Base-by-base conservation (phyloP, 2,329 filamentous ascomycete genomes). In the Zymoseptoria tritici region DNA sequence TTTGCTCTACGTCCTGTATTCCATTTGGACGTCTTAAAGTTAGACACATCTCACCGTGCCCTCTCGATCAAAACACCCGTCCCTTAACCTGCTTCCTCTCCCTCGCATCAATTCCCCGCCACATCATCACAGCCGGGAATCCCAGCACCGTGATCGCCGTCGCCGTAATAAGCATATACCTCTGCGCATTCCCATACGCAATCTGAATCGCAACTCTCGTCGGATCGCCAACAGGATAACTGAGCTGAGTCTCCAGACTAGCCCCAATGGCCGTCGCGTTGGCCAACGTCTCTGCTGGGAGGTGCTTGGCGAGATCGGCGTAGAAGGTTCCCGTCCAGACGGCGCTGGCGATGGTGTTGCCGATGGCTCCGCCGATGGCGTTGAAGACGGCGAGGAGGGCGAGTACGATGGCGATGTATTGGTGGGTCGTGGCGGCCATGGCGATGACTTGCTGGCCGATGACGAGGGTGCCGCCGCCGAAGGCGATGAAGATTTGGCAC, bases 371-470 rank as follows among this genome's bases (percentile, higher is more conserved):
- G 49, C 85, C 68, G 26, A 70, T 66, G 24, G 58, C 59, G 58
- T 59, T 63, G 46, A 65, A 63, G 49, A 67, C 63, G 19, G 60
- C 62, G 50, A 66, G 56, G 24, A 67, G 59, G 1, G 67, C 67
- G n/a, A 70, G 62, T 8, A 67, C 61, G n/a, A 64, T 61, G 6
- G 67, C 62, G 49, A 68, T 61, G 57, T 68, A 65, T 31, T 67
- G 64, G 49, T 68, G 67, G 0, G 62, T 64, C 1, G 60, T 59
- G 1, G 80, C 83, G 0, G 83, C 81, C 74, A 86, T 83, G 56
- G 81, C 79, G 9, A 82, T 83, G 67, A 87, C 79, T 68, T 88
- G 81, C 52, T 83, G 78, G 55, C 79, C 79, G 53, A 86, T 81
- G 60, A 83, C 80, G 5, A 85, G 75, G 9, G 81, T 77, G 11